Base-by-base conservation (phyloP, 106 monocot genomes). In the Dactylorhiza incarnata region DNA sequence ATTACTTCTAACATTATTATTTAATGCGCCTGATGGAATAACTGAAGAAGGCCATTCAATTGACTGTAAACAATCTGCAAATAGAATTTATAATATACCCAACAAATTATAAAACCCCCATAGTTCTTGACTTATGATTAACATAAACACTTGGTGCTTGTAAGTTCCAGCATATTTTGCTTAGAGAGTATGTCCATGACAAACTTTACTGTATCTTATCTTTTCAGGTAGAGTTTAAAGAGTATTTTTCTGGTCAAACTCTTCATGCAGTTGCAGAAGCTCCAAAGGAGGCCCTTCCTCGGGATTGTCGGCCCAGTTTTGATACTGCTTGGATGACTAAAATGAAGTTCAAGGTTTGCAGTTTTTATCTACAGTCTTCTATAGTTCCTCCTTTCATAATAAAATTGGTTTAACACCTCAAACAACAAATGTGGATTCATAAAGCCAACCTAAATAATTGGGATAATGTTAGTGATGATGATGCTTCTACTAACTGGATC, bases 251-350 rank as follows among this genome's bases (percentile, higher is more conserved):
- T 69, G 88, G 95, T 48, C 88, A 85, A 73, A 71, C 77, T 63
- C 85, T 85, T 75, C 83, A 80, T 78, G 83, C 84, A 12, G 78
- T 92, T 24, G 84, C 85, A 74, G 95, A 95, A 81, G 86, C 86
- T 81, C 95, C 95, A 43, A 95, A 88, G 71, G 88, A 93, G 83
- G 92, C 95, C 69, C 90, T 92, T 82, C 95, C 95, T 68, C 75
- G 74, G 75, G 81, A 86, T 54, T 95, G 95, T 68, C 83, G 95
- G 71, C 95, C 95, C 47, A 80, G 48, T 84, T 95, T 95, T 84
- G 83, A 78, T 46, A 77, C 81, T 78, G 88, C 88, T 84, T 93
- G 86, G 90, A 73, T 71, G 50, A 84, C 86, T 76, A 92, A 85
- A 81, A 75, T 75, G 52, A 90, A 79, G 72, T 93, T 90, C 50